Evolutionary conservation across 345 rosid genomes (phyloP).

Genomic region (Eucalyptus pauciflora): DNA sequence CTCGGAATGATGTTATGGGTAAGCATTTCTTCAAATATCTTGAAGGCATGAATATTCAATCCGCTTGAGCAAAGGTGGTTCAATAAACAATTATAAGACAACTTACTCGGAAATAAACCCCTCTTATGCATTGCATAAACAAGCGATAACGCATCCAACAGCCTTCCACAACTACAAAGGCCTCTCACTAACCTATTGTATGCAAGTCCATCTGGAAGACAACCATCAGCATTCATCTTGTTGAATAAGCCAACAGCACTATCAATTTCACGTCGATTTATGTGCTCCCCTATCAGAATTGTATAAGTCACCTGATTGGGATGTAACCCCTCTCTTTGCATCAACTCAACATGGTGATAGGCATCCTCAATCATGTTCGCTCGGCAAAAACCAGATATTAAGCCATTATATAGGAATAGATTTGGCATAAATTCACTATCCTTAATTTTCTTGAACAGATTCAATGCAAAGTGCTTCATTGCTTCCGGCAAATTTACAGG

Average conservation of each 20-base stretch:
- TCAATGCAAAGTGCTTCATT: slow-evolving; percentile 33
- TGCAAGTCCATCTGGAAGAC: slow-evolving; percentile 24
- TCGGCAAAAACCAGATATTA: slow-evolving; percentile 33
- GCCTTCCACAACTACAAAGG: slow-evolving; percentile 33
- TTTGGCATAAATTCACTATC: slow-evolving; percentile 28
- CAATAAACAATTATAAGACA: slow-evolving; percentile 30
- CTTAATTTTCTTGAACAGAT: slow-evolving; percentile 28
- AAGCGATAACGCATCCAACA: slow-evolving; percentile 32
- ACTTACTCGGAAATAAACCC: slow-evolving; percentile 29
- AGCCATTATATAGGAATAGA: slow-evolving; percentile 38
- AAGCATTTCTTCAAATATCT: slow-evolving; percentile 49
- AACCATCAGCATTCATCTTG: slow-evolving; percentile 28
- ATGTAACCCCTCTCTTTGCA: slow-evolving; percentile 35
- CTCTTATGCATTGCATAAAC: slow-evolving; percentile 36
- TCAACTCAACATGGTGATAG: slow-evolving; percentile 30
- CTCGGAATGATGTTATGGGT: slow-evolving; percentile 7
- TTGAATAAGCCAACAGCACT: slow-evolving; percentile 41
- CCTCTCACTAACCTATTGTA: slow-evolving; percentile 36
- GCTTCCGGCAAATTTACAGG: slow-evolving; percentile 8
- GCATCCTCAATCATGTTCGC: slow-evolving; percentile 46
- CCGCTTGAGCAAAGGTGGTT: slow-evolving; percentile 26
- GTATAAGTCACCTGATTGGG: slow-evolving; percentile 65
- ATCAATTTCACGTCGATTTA: slow-evolving; percentile 37
- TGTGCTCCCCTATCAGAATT: slow-evolving; percentile 37
- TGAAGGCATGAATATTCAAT: slow-evolving; percentile 33